These are phyloP conservation scores for Alternaria sp. DNA, from an alignment of 2,329 filamentous ascomycete genomes.

Conservation along the genomic window DNA sequence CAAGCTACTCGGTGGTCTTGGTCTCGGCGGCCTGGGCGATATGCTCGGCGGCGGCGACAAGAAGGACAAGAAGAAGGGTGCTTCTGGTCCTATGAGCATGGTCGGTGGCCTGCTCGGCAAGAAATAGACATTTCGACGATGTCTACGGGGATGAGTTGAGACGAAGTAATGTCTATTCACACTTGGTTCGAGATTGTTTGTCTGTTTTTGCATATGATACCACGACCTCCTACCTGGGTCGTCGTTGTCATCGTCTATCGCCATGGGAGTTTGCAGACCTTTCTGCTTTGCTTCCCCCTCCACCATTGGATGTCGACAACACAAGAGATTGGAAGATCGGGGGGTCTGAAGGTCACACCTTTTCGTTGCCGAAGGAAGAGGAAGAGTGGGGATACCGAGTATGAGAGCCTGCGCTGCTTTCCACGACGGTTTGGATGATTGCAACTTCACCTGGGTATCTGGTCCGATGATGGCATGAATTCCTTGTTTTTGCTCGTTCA, in stretches of 20 bases:
- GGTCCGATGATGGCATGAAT: slow-evolving; percentile 9
- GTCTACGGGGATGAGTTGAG: slow-evolving; percentile 6
- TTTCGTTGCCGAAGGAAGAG: not conserved
- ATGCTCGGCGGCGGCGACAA: slow-evolving; percentile 62
- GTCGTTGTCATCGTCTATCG: not conserved
- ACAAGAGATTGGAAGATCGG: slow-evolving; percentile 37
- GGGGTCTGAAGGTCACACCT: slow-evolving; percentile 35
- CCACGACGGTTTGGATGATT: not conserved
- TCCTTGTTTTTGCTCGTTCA: not conserved
- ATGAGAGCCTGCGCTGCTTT: no score
- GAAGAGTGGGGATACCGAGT: not conserved
- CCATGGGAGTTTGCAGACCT: not conserved
- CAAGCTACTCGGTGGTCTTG: slow-evolving; percentile 76
- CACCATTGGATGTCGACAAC: not conserved
- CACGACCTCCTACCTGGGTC: slow-evolving; percentile 4
- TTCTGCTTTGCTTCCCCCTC: not conserved
- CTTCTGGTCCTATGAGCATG: slow-evolving; percentile 50
- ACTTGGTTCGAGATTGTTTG: slow-evolving; percentile 12
- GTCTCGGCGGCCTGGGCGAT: slow-evolving; percentile 61
- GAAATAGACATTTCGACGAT: slow-evolving; percentile 28
- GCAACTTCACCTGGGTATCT: not conserved
- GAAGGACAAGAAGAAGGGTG: slow-evolving; percentile 56
- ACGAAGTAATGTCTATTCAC: slow-evolving; percentile 19
- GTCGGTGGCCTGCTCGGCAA: slow-evolving; percentile 58
- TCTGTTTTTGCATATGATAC: slow-evolving; percentile 26